phyloP scores from a whole-genome alignment of 2,329 filamentous ascomycete species.

The Epichloe sibirici region DNA sequence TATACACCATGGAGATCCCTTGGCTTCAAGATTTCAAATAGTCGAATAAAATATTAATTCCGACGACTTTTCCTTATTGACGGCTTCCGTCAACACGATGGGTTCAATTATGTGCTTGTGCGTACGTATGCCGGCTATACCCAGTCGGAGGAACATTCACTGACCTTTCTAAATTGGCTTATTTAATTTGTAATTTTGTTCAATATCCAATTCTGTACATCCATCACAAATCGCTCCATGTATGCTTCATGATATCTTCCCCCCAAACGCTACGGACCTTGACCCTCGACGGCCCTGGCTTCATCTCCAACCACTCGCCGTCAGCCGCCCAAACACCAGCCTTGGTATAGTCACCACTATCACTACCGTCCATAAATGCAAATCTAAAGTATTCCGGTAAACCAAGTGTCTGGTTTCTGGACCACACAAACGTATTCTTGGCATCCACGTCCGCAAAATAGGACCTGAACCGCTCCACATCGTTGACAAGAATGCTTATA shows the following conservation, averaged over 20 bases:
- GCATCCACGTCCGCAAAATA: conserved; percentile 48
- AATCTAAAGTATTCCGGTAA: conserved; percentile 67
- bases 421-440: conserved; percentile 44
- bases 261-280: conserved; percentile 15
- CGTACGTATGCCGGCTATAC: too few species aligned
- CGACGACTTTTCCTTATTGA: too few species aligned
- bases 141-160: too few species aligned
- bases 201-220: too few species aligned
- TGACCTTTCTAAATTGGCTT: too few species aligned
- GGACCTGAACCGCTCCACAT: conserved; percentile 68
- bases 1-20: too few species aligned
- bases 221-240: not conserved
- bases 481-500: conserved; percentile 70
- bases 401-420: conserved; percentile 29
- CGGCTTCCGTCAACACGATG: too few species aligned
- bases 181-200: too few species aligned
- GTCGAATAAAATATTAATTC: too few species aligned
- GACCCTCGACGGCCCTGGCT: conserved; percentile 43
- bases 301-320: conserved; percentile 55
- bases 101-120: too few species aligned
- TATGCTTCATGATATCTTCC: not conserved
- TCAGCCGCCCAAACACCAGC: conserved; percentile 57
- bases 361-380: conserved; percentile 55
- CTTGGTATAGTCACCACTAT: conserved; percentile 59
- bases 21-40: too few species aligned